Percentiles rank a stretch among this genome's conserved stretches.
Evolutionary conservation across 257 asterid species (phyloP).

Genomic region (Plantago ovata): DNA sequence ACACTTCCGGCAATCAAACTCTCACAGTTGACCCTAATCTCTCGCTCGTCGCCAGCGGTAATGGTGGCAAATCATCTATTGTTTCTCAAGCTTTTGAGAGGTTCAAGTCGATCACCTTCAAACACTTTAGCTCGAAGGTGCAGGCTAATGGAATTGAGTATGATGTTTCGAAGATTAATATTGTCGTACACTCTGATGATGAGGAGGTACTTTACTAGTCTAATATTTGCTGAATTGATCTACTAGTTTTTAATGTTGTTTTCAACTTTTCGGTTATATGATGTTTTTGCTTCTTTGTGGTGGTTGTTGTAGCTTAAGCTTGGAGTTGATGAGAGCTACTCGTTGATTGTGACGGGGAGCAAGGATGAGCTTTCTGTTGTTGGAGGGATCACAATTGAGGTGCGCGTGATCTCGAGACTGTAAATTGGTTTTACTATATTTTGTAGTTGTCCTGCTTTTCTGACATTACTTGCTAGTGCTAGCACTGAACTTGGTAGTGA

Average conservation of each 20-base stretch:
- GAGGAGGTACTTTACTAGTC: slow-evolving; percentile 50
- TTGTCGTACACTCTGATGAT: slow-evolving; percentile 52
- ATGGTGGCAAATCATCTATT: slow-evolving; percentile 45
- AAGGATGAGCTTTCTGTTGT: slow-evolving; percentile 49
- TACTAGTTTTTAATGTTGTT: not conserved
- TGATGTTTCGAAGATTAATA: slow-evolving; percentile 46
- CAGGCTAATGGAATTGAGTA: slow-evolving; percentile 25
- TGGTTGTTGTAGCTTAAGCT: slow-evolving; percentile 57
- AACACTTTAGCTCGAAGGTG: slow-evolving; percentile 35
- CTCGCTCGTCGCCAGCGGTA: slow-evolving; percentile 43
- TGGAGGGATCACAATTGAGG: slow-evolving; percentile 72
- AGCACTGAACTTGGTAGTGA: too few relatives aligned
- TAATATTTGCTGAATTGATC: not conserved
- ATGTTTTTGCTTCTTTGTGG: not conserved
- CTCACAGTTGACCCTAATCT: slow-evolving; percentile 78
- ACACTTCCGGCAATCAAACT: slow-evolving; percentile 70
- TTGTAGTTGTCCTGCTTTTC: not conserved
- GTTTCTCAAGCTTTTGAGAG: slow-evolving; percentile 63
- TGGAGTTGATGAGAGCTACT: slow-evolving; percentile 89
- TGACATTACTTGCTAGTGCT: too few relatives aligned
- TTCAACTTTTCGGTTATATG: not conserved
- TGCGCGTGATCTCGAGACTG: slow-evolving; percentile 11
- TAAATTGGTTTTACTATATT: not conserved
- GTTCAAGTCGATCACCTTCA: slow-evolving; percentile 54
- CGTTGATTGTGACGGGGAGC: slow-evolving; percentile 54